Conservation (phyloP, 2,329 filamentous ascomycete genomes). For the Aschersonia sp. region DNA sequence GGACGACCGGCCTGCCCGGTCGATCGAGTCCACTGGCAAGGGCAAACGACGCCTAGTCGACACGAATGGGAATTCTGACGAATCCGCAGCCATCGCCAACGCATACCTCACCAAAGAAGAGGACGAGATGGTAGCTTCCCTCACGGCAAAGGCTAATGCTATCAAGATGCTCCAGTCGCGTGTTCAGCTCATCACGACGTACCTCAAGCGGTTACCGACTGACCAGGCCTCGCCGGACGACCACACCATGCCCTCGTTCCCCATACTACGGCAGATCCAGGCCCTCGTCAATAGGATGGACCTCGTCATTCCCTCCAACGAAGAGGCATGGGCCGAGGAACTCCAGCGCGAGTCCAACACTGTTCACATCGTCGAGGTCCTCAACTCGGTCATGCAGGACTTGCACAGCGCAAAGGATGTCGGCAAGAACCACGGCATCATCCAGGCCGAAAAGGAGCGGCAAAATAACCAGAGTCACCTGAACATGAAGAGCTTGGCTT, state of each 20-base stretch:
- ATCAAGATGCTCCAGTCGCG: constrained; percentile 83
- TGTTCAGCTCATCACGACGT: constrained; percentile 58
- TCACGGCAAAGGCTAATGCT: constrained; percentile 83
- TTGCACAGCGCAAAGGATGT: constrained; percentile 57
- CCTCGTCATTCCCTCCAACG: constrained; percentile 61
- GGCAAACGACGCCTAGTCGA: constrained; percentile 32
- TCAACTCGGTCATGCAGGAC: constrained; percentile 62
- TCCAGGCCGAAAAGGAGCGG: constrained; percentile 28
- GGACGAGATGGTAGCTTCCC: constrained; percentile 45
- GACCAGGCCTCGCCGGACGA: neutral
- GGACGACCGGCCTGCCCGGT: constrained; percentile 25
- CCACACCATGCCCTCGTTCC: constrained; percentile 39
- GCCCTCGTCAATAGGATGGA: constrained; percentile 73
- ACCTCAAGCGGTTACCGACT: constrained; percentile 55
- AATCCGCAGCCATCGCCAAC: constrained; percentile 17
- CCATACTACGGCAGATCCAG: constrained; percentile 76
- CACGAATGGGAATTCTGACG: constrained; percentile 12
- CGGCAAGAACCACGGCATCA: constrained; percentile 56
- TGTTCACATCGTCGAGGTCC: constrained; percentile 61
- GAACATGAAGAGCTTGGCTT: constrained; percentile 8
- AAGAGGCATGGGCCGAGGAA: constrained; percentile 52
- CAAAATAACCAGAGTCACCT: constrained; percentile 6
- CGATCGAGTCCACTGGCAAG: constrained; percentile 35
- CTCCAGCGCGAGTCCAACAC: constrained; percentile 70
- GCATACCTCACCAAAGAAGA: constrained; percentile 39